Conservation (phyloP, 345 rosid species). For the Limnanthes douglasii region DNA sequence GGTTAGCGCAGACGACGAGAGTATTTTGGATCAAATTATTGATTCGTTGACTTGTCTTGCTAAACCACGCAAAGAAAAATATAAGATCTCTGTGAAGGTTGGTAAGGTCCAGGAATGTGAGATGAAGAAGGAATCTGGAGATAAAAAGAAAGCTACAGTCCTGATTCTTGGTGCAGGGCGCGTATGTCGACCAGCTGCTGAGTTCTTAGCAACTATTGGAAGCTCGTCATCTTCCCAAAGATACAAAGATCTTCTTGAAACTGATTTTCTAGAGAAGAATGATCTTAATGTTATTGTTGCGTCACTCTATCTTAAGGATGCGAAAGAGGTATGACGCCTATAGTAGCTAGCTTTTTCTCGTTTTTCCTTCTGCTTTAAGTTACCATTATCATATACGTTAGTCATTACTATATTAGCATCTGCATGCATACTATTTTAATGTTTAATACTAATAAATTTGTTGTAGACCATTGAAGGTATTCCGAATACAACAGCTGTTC, state of each 20-base stretch:
- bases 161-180: slow-evolving; percentile 91
- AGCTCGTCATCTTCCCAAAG: slow-evolving; percentile 22
- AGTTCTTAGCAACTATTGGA: slow-evolving; percentile 53
- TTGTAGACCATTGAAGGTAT: slow-evolving; percentile 62
- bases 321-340: slow-evolving; percentile 55
- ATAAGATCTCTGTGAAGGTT: slow-evolving; percentile 30
- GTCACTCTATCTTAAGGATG: slow-evolving; percentile 81
- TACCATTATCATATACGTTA: not conserved
- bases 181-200: slow-evolving; percentile 80
- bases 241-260: slow-evolving; percentile 23
- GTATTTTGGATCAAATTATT: slow-evolving; percentile 65
- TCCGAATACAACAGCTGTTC: slow-evolving; percentile 53
- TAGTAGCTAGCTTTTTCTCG: not conserved
- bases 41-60: slow-evolving; percentile 79
- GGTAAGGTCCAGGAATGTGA: slow-evolving; percentile 41
- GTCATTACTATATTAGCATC: not conserved
- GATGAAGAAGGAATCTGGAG: slow-evolving; percentile 15
- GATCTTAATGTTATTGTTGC: slow-evolving; percentile 62
- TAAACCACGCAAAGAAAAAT: slow-evolving; percentile 24
- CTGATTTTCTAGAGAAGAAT: slow-evolving; percentile 24
- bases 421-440: slow-evolving; percentile 1
- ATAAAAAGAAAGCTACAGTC: slow-evolving; percentile 26
- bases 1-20: slow-evolving; percentile 83
- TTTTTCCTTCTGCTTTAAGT: not conserved
- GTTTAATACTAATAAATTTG: slow-evolving; percentile 5